Conservation (phyloP, 257 asterid genomes). For the Paraleonurus japonicus region DNA sequence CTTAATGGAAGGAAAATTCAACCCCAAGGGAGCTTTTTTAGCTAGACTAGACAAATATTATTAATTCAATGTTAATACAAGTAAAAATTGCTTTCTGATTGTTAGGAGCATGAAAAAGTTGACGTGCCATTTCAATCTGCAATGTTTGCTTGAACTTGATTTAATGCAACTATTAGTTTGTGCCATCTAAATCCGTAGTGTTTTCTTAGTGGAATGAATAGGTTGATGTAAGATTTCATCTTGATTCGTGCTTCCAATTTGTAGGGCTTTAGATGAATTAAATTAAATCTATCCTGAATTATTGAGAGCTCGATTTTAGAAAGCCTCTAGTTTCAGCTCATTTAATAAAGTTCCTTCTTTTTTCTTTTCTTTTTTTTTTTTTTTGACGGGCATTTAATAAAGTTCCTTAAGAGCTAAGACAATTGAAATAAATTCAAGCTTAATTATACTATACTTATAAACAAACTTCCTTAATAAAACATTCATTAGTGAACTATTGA, state of each 20-base stretch:
- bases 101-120: constrained; percentile 20
- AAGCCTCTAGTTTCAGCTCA: background rate
- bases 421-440: background rate
- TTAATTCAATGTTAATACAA: constrained; percentile 7
- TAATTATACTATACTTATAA: too few species aligned
- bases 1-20: background rate
- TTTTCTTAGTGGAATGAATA: too few species aligned
- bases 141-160: constrained; percentile 2
- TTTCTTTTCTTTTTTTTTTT: too few species aligned
- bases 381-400: background rate
- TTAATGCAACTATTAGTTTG: constrained; percentile 8
- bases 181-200: constrained; percentile 27
- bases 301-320: background rate
- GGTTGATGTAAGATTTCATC: background rate
- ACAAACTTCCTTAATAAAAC: background rate
- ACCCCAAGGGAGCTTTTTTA: background rate
- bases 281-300: too few species aligned
- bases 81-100: constrained; percentile 15
- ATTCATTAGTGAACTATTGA: background rate
- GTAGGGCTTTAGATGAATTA: background rate
- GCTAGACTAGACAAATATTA: too few species aligned
- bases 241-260: background rate
- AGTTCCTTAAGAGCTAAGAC: background rate
- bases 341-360: background rate
- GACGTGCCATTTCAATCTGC: constrained; percentile 30